phyloP scores from a whole-genome alignment of 352 stramenopile genomes.

The Globisporangium radiosum region DNA sequence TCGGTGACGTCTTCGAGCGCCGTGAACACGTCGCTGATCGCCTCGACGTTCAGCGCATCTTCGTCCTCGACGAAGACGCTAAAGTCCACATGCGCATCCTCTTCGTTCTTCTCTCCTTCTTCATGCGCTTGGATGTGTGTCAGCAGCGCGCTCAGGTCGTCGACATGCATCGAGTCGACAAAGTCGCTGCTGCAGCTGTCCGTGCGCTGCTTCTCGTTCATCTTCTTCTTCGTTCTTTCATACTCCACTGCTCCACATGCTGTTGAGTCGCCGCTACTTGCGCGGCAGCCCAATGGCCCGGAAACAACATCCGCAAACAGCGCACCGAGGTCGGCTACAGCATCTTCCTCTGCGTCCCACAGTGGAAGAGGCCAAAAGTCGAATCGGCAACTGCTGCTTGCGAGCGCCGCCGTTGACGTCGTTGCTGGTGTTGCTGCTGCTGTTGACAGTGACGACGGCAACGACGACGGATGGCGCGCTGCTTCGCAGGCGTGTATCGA shows the following conservation, averaged over 20 bases:
- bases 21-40: conserved; percentile 48
- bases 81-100: conserved; percentile 23
- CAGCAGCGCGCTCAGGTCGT: conserved; percentile 52
- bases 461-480: neutral
- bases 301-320: conserved; percentile 5
- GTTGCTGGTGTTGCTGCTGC: no score
- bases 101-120: conserved; percentile 5
- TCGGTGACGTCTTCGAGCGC: conserved; percentile 19
- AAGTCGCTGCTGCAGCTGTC: conserved; percentile 6
- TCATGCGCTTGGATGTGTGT: conserved; percentile 42
- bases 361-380: neutral
- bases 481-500: conserved; percentile 17
- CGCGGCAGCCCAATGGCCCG: conserved; percentile 3
- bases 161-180: conserved; percentile 38
- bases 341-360: conserved; percentile 4
- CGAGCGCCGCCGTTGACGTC: neutral
- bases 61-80: conserved; percentile 43
- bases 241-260: conserved; percentile 8
- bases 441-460: no score
- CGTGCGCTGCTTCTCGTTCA: conserved; percentile 9
- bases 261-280: conserved; percentile 1
- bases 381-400: conserved; percentile 2
- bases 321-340: neutral
- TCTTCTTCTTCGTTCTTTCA: conserved; percentile 15
- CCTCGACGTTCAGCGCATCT: conserved; percentile 46